Evolutionary conservation across 1,284 basidiomycete genomes (phyloP).

Genomic region (Cryptococcus sp.): DNA sequence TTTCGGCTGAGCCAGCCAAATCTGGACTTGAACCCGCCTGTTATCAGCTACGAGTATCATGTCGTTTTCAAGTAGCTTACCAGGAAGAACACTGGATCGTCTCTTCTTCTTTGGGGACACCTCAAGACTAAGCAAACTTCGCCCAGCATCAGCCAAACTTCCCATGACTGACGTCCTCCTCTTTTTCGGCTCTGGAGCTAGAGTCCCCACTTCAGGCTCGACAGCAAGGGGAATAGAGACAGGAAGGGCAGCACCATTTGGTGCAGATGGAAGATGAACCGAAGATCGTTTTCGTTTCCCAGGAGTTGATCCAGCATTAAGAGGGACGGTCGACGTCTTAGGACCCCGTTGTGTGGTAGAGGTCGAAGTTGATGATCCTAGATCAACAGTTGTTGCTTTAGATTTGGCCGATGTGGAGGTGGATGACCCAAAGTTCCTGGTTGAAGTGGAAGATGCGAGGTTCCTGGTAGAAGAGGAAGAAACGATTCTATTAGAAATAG

Average conservation of each 20-base stretch:
- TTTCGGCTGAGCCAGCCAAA: conserved; percentile 11
- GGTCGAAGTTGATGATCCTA: no score
- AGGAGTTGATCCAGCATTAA: neutral
- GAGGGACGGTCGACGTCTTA: neutral
- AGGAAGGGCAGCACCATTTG: conserved; percentile 24
- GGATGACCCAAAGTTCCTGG: no score
- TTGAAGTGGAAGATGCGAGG: no score
- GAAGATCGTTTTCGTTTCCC: neutral
- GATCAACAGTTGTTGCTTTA: no score
- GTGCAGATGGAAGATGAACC: conserved; percentile 22
- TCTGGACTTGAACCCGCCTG: conserved; percentile 4
- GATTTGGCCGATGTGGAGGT: no score
- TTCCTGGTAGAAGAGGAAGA: no score
- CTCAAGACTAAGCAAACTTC: conserved; percentile 19
- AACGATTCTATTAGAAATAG: no score
- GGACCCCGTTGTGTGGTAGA: no score
- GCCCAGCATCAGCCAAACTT: conserved; percentile 23
- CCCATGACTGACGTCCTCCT: conserved; percentile 25
- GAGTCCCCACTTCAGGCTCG: conserved; percentile 9
- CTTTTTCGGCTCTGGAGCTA: conserved; percentile 23
- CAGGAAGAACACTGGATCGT: conserved; percentile 13
- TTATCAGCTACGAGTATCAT: neutral
- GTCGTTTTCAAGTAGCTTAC: neutral
- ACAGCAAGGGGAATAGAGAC: no score
- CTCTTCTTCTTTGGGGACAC: conserved; percentile 14